Evolutionary conservation across 768 basidiomycete species (phyloP), one percentile per base, ranked within the genome.

Genomic region (Glaciozyma martinii): DNA sequence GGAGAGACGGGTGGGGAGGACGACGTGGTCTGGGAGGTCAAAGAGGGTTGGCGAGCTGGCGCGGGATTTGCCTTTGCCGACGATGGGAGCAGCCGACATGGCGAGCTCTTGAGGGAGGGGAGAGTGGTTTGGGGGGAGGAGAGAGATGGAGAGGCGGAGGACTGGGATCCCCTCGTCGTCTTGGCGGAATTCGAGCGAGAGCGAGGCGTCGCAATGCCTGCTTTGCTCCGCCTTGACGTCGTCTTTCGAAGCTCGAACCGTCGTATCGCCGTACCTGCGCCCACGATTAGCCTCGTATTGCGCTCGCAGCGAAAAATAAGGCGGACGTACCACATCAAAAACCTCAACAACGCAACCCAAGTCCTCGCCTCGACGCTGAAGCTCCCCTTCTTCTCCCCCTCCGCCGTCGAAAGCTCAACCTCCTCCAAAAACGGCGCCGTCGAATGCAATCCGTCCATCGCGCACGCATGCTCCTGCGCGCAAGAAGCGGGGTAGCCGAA

Each of bases 1-100:
- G 3, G 67, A 65, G 19, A 68, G 59, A 18, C 67, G 67, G 21
- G 55, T 47, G 13, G 67, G 67, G n/a, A 68, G 61, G 59, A 65
- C 64, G 18, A 68, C 30, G 18, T 56, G 49, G 55, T 68, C 67
- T 59, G 67, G 67, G 25, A 68, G 61, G 44, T 49, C 46, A 52
- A 62, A 68, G 29, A 54, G 33, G 25, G 43, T 18, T n/a, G 63
- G 19, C 1, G 57, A 7, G 1, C 56, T 15, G 37, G 47, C 46
- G 46, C 63, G 61, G 10, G 43, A 46, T 33, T 63, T 62, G 21
- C 67, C 61, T n/a, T 67, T 67, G 21, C 62, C 62, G 32, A 42
- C n/a, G 4, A 42, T 3, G 8, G 33, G 42, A 6, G 60, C 19
- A 32, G 50, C 32, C 19, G 44, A 32, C n/a, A 65, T 60, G 19